phyloP scores from a whole-genome alignment of 2,329 filamentous ascomycete genomes.

The Aspergillus thermomutatus region DNA sequence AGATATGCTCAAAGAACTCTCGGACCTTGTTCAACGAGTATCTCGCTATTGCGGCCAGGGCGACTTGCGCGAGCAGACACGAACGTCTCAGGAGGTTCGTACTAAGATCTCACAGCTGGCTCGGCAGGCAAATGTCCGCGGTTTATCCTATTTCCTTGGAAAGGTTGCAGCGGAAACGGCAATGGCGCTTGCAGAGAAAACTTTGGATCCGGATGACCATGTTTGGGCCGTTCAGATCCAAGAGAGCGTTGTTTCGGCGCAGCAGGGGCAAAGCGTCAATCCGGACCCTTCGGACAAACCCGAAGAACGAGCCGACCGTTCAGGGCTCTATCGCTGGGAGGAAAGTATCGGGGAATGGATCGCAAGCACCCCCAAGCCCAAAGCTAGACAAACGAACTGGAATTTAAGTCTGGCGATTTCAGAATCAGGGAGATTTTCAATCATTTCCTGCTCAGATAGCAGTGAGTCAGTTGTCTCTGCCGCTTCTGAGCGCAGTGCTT shows the following conservation, averaged over 20 bases:
- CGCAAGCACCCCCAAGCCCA: constrained; percentile 38
- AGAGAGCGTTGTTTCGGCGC: constrained; percentile 25
- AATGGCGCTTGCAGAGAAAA: constrained; percentile 39
- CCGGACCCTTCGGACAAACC: constrained; percentile 11
- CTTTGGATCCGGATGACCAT: constrained; percentile 36
- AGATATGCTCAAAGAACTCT: constrained; percentile 32
- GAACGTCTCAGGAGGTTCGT: constrained; percentile 24
- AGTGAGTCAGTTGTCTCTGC: constrained; percentile 21
- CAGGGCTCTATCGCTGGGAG: constrained; percentile 49
- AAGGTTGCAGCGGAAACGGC: constrained; percentile 38
- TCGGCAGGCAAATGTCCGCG: constrained; percentile 16
- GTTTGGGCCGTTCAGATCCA: constrained; percentile 39
- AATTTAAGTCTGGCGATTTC: constrained; percentile 2
- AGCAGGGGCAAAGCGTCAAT: constrained; percentile 9
- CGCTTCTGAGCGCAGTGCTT: constrained; percentile 16
- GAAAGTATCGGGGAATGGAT: constrained; percentile 58
- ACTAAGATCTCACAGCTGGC: constrained; percentile 24
- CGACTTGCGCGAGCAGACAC: constrained; percentile 18
- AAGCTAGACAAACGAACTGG: constrained; percentile 5
- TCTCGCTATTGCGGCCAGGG: constrained; percentile 31
- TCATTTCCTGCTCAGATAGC: constrained; percentile 21
- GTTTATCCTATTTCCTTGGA: constrained; percentile 28
- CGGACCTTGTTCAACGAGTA: constrained; percentile 32
- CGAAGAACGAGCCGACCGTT: constrained; percentile 14
- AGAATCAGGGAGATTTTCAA: constrained; percentile 10